These are phyloP conservation scores for Neoascochyta sp. DNA, from an alignment of 2,329 filamentous ascomycete genomes.

Conservation along the genomic window DNA sequence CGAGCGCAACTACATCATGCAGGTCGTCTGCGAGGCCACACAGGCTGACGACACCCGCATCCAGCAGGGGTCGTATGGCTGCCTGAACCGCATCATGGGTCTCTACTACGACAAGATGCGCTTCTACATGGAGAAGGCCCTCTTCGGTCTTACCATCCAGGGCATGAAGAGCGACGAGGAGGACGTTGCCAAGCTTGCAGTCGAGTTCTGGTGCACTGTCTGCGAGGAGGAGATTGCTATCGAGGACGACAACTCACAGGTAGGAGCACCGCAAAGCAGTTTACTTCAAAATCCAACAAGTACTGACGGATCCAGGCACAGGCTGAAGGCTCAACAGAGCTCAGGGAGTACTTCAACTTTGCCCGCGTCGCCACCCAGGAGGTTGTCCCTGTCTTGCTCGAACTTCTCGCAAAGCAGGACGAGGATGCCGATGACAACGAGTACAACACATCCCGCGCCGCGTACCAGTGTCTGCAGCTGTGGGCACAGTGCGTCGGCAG, in stretches of 20 bases:
- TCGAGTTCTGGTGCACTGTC: slow-evolving; percentile 99
- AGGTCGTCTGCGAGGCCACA: slow-evolving; percentile 98
- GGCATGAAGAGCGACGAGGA: slow-evolving; percentile 98
- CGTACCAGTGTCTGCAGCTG: slow-evolving; percentile 93
- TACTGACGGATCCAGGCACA: slow-evolving; percentile 43
- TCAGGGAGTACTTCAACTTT: slow-evolving; percentile 94
- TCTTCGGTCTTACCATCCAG: slow-evolving; percentile 94
- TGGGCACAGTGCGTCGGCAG: slow-evolving; percentile 89
- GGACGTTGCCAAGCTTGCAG: slow-evolving; percentile 94
- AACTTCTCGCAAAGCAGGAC: slow-evolving; percentile 91
- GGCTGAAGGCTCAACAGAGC: slow-evolving; percentile 72
- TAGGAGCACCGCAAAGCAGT: no score
- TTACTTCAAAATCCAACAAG: no score
- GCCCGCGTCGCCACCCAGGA: slow-evolving; percentile 87
- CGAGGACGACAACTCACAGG: slow-evolving; percentile 89
- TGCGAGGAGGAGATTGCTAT: slow-evolving; percentile 98
- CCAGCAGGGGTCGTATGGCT: slow-evolving; percentile 94
- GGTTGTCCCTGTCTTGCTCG: slow-evolving; percentile 86
- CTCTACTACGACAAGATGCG: slow-evolving; percentile 99
- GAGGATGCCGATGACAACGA: slow-evolving; percentile 96
- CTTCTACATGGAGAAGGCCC: slow-evolving; percentile 99
- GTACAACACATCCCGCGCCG: slow-evolving; percentile 92
- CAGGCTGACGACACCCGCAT: slow-evolving; percentile 88
- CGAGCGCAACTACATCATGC: slow-evolving; percentile 99
- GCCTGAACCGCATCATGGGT: slow-evolving; percentile 96